phyloP scores from a whole-genome alignment of 768 basidiomycete species.

The Termitomyces sp. region DNA sequence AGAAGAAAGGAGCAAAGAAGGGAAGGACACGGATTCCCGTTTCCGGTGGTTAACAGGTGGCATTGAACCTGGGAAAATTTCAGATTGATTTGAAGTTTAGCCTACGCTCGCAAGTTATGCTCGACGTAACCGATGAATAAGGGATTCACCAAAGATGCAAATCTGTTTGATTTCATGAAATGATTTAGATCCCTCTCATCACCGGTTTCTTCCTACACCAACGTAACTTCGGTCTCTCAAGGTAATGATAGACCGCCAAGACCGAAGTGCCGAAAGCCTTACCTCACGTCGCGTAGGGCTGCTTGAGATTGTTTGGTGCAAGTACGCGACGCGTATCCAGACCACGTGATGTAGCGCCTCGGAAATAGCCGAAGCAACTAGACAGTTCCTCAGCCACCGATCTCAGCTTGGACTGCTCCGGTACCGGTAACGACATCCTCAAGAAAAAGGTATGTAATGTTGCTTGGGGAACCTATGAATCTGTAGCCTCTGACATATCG shows the following conservation, averaged over 20 bases:
- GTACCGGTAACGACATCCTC: constrained; percentile 57
- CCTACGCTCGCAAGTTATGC: too few species aligned
- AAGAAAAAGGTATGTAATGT: constrained; percentile 34
- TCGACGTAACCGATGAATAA: neutral
- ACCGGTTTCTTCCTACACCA: neutral
- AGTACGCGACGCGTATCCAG: neutral
- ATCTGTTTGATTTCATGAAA: too few species aligned
- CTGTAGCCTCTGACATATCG: neutral
- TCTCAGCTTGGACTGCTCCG: constrained; percentile 23
- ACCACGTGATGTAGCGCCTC: constrained; percentile 11
- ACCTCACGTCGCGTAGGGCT: neutral
- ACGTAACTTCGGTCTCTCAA: neutral
- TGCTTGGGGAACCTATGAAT: constrained; percentile 4
- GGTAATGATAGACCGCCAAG: neutral
- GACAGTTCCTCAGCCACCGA: constrained; percentile 36
- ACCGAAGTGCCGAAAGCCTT: neutral
- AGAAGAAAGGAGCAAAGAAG: neutral
- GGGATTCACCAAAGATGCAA: neutral
- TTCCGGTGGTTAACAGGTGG: neutral
- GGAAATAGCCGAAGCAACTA: constrained; percentile 32
- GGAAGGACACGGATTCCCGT: too few species aligned
- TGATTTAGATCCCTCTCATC: neutral
- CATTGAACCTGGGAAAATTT: neutral
- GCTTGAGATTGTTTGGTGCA: neutral
- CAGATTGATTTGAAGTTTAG: neutral